Percentiles rank a stretch among this genome's conserved stretches.
Conservation (phyloP, 2,329 filamentous ascomycete genomes). For the Colletotrichum scovillei region DNA sequence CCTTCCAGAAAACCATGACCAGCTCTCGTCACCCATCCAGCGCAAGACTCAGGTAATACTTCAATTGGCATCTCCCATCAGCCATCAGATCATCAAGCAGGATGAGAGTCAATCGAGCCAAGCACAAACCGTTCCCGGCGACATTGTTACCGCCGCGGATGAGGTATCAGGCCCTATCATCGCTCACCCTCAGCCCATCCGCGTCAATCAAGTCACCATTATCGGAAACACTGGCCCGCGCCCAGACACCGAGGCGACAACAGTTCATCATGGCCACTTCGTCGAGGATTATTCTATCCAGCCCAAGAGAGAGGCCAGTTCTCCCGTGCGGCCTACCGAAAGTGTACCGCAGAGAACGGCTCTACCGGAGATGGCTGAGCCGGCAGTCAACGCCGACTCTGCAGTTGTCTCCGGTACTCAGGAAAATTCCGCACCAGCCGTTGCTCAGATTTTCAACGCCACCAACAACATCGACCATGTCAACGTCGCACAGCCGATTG, state of each 20-base stretch:
- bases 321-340: conserved; percentile 23
- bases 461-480: not conserved
- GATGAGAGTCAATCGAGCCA: not conserved
- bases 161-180: conserved; percentile 25
- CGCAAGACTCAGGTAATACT: conserved; percentile 10
- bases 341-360: conserved; percentile 16
- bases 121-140: not conserved
- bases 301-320: conserved; percentile 29
- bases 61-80: not conserved
- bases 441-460: not conserved
- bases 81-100: conserved; percentile 11
- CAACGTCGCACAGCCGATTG: not conserved
- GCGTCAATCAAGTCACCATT: conserved; percentile 32
- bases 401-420: conserved; percentile 9
- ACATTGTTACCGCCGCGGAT: not conserved
- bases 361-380: conserved; percentile 29
- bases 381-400: conserved; percentile 1
- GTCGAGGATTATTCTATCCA: conserved; percentile 20
- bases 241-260: not conserved
- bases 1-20: conserved; percentile 12
- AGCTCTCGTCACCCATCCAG: conserved; percentile 23
- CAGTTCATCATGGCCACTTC: not conserved
- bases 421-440: conserved; percentile 25
- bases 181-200: conserved; percentile 35
- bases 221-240: conserved; percentile 15